Percentiles rank a stretch among this genome's conserved stretches.
These are phyloP conservation scores for Aegilops umbellulata DNA, from an alignment of 176 grass and related monocot genomes.

Conservation along the genomic window DNA sequence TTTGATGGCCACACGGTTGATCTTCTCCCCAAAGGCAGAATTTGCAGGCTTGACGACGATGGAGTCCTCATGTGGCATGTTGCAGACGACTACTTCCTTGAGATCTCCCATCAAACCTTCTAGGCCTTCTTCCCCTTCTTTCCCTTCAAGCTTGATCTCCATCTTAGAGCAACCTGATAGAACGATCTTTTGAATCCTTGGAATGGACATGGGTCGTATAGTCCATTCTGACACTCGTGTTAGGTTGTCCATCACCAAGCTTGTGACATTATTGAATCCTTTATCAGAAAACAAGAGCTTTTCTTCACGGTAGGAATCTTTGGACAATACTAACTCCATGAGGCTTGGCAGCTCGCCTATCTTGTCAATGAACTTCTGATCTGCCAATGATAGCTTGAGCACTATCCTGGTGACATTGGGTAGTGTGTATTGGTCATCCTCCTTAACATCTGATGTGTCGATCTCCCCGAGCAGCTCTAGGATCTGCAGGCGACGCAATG, in stretches of 20 bases:
- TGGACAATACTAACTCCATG: background rate
- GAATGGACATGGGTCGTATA: slow-evolving; percentile 1
- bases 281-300: slow-evolving; percentile 20
- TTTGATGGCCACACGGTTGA: background rate
- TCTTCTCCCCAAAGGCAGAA: background rate
- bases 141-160: slow-evolving; percentile 1
- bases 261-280: slow-evolving; percentile 25
- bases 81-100: background rate
- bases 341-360: slow-evolving; percentile 37
- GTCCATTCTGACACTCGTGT: background rate
- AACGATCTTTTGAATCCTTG: background rate
- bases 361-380: slow-evolving; percentile 26
- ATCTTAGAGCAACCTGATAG: background rate
- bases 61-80: background rate
- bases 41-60: background rate
- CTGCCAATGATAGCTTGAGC: background rate
- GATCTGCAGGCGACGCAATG: slow-evolving; percentile 2
- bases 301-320: background rate
- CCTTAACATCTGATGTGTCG: background rate
- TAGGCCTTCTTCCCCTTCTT: background rate
- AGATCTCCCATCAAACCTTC: background rate
- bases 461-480: slow-evolving; percentile 14
- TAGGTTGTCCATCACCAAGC: background rate
- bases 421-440: background rate
- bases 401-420: slow-evolving; percentile 37